Evolutionary conservation across 495 filamentous ascomycete genomes (phyloP), one percentile per base, ranked within the genome.

Genomic region (Penicillium canescens): DNA sequence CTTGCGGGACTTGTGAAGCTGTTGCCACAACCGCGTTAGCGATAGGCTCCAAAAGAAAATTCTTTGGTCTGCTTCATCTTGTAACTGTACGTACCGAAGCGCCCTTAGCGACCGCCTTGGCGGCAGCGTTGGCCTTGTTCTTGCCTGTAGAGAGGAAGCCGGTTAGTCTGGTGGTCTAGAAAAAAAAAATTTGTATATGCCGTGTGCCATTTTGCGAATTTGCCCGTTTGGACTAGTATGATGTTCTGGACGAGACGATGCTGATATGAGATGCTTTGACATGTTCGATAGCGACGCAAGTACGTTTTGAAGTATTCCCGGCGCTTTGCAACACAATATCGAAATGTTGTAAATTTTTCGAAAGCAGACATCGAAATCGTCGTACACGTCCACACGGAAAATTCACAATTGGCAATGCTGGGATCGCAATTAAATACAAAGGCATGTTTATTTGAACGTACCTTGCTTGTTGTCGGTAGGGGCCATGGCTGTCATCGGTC

Each of bases 51-150:
- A 35, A 44, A 54, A 50, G n/a, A 40, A 31, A 11, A 33, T 47
- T 37, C 39, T 51, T 42, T 51, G 49, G 49, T 51, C 49, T 51
- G 49, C 49, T 51, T 51, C 49, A 51, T 51, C 49, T 51, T 51
- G 33, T 21, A 33, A 7, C 8, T 6, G 31, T 51, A 71, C 69
- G 57, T 71, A 70, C 62, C 79, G 85, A 84, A 86, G 91, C 87
- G 73, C 92, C 91, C 77, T 86, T 86, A 62, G 96, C 85, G 66
- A 92, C 88, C 71, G 94, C 88, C 82, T 97, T 96, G 68, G 95
- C 88, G 66, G 94, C 94, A 70, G 86, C 84, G 67, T 83, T 86
- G 79, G 95, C 94, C 83, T 95, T 84, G 74, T 80, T 51, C 28
- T 51, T 51, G 49, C 49, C 49, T 51, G 49, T 37, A 35, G 31